Evolutionary conservation across 169 alveolate genomes (phyloP), one percentile per base, ranked within the genome.

Genomic region (Babesia gibsoni): DNA sequence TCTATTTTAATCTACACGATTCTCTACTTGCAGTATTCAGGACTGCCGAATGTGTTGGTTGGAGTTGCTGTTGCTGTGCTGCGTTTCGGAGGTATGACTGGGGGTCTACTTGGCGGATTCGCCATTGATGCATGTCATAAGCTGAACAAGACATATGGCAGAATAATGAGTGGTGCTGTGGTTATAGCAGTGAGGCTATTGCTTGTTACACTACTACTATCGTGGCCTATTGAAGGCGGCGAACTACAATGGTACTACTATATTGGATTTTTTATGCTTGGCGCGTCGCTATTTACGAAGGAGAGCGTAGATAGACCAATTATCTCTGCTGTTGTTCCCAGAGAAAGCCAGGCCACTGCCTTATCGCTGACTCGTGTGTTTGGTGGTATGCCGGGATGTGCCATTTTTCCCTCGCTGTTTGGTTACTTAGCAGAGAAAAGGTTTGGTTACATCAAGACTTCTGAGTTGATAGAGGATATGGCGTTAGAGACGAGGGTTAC

Each of bases 71-170:
- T 87, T 27, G 96, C 95, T 10, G 63, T 84, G 22, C 77, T 91
- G 73, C 86, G 92, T 14, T 58, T 91, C 41, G 97, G 97, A 22
- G 90, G 95, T 5, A 89, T 92, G 50, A 41, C 88, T 32, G 96
- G 97, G 25, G 97, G 97, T 9, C 91, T 89, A 14, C 32, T 92
- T 27, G 97, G 97, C 23, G 97, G 97, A 2, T 69, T 74, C 20
- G 61, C 88, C 42, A 93, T 94, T 20, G 97, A 92, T 42, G 67
- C 50, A 46, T 84, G 94, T 77, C 91, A 88, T 58, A 67, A 82
- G 53, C 80, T 82, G 73, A 75, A 88, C 33, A 83, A 82, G 16
- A 80, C 84, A 20, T 94, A 92, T 65, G 97, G 97, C 39, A 67
- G 96, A 45, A 93, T 95, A 4, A 73, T 88, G 35, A 84, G 89